Evolutionary conservation across 1,284 basidiomycete species (phyloP), one percentile per base, ranked within the genome.

Genomic region (Austropuccinia psidii): DNA sequence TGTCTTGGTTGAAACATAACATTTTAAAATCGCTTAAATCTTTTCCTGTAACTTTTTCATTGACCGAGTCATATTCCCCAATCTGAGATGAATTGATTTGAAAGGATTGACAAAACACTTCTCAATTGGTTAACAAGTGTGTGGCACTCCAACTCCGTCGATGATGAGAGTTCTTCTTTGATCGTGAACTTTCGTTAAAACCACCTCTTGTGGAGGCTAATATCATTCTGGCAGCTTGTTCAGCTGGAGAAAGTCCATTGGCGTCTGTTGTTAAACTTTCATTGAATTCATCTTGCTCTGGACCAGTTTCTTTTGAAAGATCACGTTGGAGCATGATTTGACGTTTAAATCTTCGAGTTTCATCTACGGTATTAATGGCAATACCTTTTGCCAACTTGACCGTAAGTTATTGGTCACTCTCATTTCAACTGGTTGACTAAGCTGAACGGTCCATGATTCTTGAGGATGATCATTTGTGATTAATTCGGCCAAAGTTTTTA

Each of bases 321-420:
- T 37, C 43, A n/a, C n/a, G n/a, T n/a, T n/a, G n/a, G n/a, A n/a
- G n/a, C n/a, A n/a, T n/a, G n/a, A n/a, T n/a, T n/a, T n/a, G n/a
- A 62, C 74, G 61, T 31, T 60, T 52, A 39, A 37, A 43, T 64
- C 37, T 49, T 57, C 74, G 41, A 45, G 54, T 50, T 74, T 73
- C 60, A 54, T 65, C 70, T 21, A 64, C n/a, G 29, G 60, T 54
- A 17, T 80, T 79, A 33, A 78, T 82, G 0, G 85, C 85, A 75
- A 86, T 86, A 19, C 85, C 85, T 81, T 93, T 95, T 76, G 98
- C 85, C 39, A 29, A n/a, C 60, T 49, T 19, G 50, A 64, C 29
- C 61, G n/a, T 2, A 31, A 49, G 31, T 31, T 64, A 4, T 47
- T 41, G 8, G 61, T 35, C 7, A 64, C 61, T 49, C 61, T 24